A percentile compares a stretch with the other conserved stretches of the same genome.
Conservation (phyloP, 2,329 filamentous ascomycete genomes). For the Venturia oleaginea region DNA sequence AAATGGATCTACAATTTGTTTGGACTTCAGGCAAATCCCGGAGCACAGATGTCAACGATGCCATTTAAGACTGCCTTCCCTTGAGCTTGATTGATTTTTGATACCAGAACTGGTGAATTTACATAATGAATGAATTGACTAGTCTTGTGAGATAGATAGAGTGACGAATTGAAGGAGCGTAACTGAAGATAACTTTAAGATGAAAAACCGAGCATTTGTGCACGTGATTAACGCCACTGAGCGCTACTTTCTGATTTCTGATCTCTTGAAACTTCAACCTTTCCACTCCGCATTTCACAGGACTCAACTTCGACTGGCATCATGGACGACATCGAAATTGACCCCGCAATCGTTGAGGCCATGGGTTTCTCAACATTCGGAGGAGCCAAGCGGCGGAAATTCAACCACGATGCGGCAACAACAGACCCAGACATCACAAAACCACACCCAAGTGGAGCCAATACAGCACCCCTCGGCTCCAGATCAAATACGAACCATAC, state of each 20-base stretch:
- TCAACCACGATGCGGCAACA: neutral
- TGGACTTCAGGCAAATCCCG: conserved; percentile 33
- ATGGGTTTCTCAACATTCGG: conserved; percentile 72
- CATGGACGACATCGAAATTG: conserved; percentile 30
- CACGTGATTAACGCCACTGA: neutral
- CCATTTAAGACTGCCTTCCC: conserved; percentile 38
- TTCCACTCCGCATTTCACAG: neutral
- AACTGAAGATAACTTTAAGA: neutral
- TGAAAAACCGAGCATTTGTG: neutral
- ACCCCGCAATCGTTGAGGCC: conserved; percentile 51
- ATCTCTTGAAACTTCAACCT: neutral
- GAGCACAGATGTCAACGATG: conserved; percentile 37
- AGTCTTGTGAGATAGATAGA: neutral
- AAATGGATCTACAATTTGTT: conserved; percentile 42
- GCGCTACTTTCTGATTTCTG: neutral
- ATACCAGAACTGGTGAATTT: neutral
- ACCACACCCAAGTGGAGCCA: conserved; percentile 3
- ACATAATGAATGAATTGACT: neutral
- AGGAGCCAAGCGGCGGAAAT: conserved; percentile 16
- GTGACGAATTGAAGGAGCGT: neutral
- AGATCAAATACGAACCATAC: neutral
- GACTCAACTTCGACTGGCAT: neutral
- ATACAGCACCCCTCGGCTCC: conserved; percentile 3
- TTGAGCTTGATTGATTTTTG: neutral
- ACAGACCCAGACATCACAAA: neutral